Evolutionary conservation across 441 rosid genomes (phyloP), one percentile per base, ranked within the genome.

Genomic region (Breynia disticha): DNA sequence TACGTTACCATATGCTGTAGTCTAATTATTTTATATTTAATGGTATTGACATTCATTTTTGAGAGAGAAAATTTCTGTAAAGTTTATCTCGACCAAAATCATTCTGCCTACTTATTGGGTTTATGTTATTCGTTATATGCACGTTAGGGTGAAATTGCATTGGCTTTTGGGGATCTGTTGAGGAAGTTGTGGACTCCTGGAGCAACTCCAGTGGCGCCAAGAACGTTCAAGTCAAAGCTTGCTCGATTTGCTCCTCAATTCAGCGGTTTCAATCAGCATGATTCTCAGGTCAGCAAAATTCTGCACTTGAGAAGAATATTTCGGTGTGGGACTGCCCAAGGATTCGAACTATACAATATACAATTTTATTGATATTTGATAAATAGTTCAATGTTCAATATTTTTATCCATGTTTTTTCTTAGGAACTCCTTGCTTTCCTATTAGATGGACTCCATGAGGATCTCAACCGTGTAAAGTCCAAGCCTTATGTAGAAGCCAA

Each of bases 391-490:
- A 46, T 18, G 15, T 22, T 41, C 7, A 35, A 11, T 54, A 53
- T 46, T 59, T 38, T 39, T 43, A 47, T 41, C 16, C 11, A 21
- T 59, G 46, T 56, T 50, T 56, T 46, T 42, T 18, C 32, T 28
- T 54, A 85, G 94, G 95, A 82, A 61, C 75, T 85, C 55, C 85
- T 82, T 56, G 78, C 87, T 50, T 85, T 82, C 69, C 65, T 85
- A 66, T 62, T 85, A 74, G 95, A 85, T 80, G 95, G 85, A 46
- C 86, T 85, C 35, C 95, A 85, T 52, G 95, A 82, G 75, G 94
- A 85, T 80, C 74, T 85, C 53, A 85, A 85, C 64, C 84, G 82
- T 38, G 94, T 85, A 48, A 85, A 77, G 69, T 60, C 67, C 64
- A 85, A 85, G 67, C 95, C 90, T 20, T 85, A 82, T 57, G 67